Percentiles rank a stretch among this genome's conserved stretches.
These are phyloP conservation scores for Fusarium chlamydosporum DNA, from an alignment of 2,329 filamentous ascomycete genomes.

Conservation along the genomic window DNA sequence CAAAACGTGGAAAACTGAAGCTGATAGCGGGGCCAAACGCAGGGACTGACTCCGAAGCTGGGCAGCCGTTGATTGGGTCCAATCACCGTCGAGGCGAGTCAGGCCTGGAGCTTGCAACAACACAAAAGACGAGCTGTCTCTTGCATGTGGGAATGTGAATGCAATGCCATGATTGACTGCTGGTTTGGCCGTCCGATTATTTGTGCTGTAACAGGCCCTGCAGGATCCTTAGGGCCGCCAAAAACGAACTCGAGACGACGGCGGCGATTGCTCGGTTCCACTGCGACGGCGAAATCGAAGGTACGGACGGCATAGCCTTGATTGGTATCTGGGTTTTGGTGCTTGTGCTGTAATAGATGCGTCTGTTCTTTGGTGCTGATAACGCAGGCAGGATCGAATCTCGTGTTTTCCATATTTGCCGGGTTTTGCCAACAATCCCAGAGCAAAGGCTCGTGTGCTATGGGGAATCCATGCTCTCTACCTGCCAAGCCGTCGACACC, in stretches of 20 bases:
- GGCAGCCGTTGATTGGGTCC: conserved; percentile 38
- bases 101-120: conserved; percentile 46
- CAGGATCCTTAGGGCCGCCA: conserved; percentile 24
- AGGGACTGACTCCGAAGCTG: conserved; percentile 47
- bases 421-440: conserved; percentile 26
- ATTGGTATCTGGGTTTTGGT: conserved; percentile 39
- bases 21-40: conserved; percentile 50
- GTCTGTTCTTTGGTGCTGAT: conserved; percentile 12
- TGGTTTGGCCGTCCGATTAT: conserved; percentile 3
- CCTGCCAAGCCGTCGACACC: conserved; percentile 26
- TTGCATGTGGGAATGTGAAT: conserved; percentile 51
- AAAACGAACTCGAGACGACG: conserved; percentile 39
- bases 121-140: conserved; percentile 32
- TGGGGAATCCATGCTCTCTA: conserved; percentile 31
- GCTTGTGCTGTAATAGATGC: conserved; percentile 15
- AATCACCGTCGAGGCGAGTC: conserved; percentile 50
- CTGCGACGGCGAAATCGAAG: conserved; percentile 36
- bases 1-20: conserved; percentile 41
- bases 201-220: conserved; percentile 24
- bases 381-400: conserved; percentile 32
- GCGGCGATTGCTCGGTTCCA: conserved; percentile 47
- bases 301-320: conserved; percentile 35
- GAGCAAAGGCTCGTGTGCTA: conserved; percentile 16
- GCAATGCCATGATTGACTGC: conserved; percentile 26
- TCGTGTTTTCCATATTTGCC: conserved; percentile 29